Percentiles rank a stretch among this genome's conserved stretches.
Conservation (phyloP, 2,329 filamentous ascomycete genomes). For the Colletotrichum somersetense region DNA sequence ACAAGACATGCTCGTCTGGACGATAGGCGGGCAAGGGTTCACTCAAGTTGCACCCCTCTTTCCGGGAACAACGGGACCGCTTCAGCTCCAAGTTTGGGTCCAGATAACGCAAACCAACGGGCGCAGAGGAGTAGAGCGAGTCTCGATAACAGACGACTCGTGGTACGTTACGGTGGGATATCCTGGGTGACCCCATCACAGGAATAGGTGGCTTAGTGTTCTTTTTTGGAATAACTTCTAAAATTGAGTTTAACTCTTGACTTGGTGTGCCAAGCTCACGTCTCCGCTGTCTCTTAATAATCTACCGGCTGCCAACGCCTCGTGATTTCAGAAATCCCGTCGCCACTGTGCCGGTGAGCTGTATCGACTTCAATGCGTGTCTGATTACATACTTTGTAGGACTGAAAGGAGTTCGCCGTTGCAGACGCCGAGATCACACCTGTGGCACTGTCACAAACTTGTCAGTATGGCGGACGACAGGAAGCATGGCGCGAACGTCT, state of each 20-base stretch:
- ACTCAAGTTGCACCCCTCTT: slow-evolving; percentile 8
- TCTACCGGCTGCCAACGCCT: background rate
- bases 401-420: background rate
- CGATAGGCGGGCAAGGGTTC: slow-evolving; percentile 35
- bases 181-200: slow-evolving; percentile 16
- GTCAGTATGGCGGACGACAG: slow-evolving; percentile 9
- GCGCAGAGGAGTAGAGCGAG: slow-evolving; percentile 14
- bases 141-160: slow-evolving; percentile 24
- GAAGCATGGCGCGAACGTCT: slow-evolving; percentile 6
- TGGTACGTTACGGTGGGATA: slow-evolving; percentile 33
- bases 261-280: background rate
- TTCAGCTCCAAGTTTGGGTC: slow-evolving; percentile 1
- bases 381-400: background rate
- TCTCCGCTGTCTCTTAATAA: background rate
- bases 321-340: background rate
- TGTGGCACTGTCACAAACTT: too few species aligned
- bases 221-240: background rate
- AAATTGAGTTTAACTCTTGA: slow-evolving; percentile 5
- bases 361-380: background rate
- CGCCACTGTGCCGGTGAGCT: background rate
- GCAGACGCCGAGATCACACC: background rate
- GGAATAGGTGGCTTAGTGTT: slow-evolving; percentile 1
- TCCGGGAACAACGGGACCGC: slow-evolving; percentile 30
- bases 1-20: slow-evolving; percentile 31
- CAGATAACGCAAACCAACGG: slow-evolving; percentile 22